Evolutionary conservation across 2,329 filamentous ascomycete species (phyloP), one percentile per base, ranked within the genome.

Genomic region (Polytolypa hystricis): DNA sequence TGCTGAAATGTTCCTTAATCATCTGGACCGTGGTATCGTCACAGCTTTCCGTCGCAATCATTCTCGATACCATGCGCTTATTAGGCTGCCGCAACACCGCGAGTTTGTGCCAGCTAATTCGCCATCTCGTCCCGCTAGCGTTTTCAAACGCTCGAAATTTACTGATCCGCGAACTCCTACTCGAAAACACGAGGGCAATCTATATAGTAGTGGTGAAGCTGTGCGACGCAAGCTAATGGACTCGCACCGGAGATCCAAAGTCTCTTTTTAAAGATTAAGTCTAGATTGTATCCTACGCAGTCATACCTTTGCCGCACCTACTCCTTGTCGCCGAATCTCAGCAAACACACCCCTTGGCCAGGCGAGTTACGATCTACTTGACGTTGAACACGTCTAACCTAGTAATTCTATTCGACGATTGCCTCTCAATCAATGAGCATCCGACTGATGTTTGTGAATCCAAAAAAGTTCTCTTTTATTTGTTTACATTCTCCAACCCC

Each of bases 11-110:
- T 68, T 80, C 37, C 61, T 81, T n/a, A 69, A 70, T 37, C 78
- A 81, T 46, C 74, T 86, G 26, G 77, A 81, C 49, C 73, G 76
- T 46, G 73, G 78, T 39, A 74, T 80, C 10, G 82, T 91, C 23
- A 81, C 81, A 25, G 81, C 83, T 1, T 93, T 91, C 67, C 82
- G 82, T 38, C 67, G 64, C 28, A 72, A 73, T 44, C 66, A 71
- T 49, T 63, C 62, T 51, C 56, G 64, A 43, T 62, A 73, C 52
- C 58, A 70, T 48, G 53, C 67, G 41, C 50, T 66, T 51, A 60
- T 67, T 48, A 61, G 66, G 45, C 55, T 57, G 66, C 65, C 62
- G 17, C 59, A 64, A 39, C 58, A 66, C 44, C 54, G 57, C 33
- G 57, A 65, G 46, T 58, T 64, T 43, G 58, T 65, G 57, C 58